phyloP scores from a whole-genome alignment of 345 rosid species.

The Sisymbrium altissimum region DNA sequence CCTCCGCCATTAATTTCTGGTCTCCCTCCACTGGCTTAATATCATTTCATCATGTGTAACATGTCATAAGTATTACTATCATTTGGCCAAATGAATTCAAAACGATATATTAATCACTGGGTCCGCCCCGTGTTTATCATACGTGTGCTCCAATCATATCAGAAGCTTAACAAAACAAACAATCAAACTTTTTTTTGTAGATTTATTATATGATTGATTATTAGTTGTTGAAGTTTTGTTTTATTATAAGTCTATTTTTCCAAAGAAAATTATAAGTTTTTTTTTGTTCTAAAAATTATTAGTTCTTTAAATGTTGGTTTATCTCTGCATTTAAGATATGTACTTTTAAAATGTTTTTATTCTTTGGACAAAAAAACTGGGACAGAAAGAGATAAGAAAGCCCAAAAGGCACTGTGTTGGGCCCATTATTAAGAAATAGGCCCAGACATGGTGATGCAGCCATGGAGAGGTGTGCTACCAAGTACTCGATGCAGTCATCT shows the following conservation, averaged over 20 bases:
- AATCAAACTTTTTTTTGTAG: too few species aligned
- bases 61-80: background rate
- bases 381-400: background rate
- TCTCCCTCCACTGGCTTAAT: background rate
- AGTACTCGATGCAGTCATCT: constrained; percentile 15
- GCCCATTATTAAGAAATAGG: constrained; percentile 10
- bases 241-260: too few species aligned
- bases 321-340: background rate
- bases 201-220: too few species aligned
- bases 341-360: too few species aligned
- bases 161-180: too few species aligned
- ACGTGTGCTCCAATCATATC: too few species aligned
- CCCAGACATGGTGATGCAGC: constrained; percentile 1
- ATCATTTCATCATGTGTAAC: background rate
- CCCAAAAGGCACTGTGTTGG: background rate
- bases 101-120: too few species aligned
- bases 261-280: too few species aligned
- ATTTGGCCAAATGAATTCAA: background rate
- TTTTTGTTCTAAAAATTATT: too few species aligned
- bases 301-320: too few species aligned
- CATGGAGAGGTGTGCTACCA: constrained; percentile 2
- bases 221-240: too few species aligned
- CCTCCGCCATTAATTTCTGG: background rate
- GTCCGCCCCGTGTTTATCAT: too few species aligned
- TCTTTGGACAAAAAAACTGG: background rate